Conservation (phyloP, 768 basidiomycete species). For the Podaxis sp. region DNA sequence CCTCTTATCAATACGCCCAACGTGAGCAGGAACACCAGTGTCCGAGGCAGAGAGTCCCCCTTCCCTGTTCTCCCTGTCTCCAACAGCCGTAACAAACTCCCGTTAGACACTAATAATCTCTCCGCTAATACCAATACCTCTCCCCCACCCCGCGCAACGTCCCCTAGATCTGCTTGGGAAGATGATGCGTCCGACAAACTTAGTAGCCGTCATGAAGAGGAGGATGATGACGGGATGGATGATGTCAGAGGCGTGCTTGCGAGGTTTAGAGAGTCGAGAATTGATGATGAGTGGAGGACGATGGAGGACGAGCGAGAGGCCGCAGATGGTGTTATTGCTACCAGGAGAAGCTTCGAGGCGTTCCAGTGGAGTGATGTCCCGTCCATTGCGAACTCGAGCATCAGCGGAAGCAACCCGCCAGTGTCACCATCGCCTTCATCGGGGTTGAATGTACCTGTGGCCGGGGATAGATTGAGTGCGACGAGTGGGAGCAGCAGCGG, state of each 20-base stretch:
- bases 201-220: background rate
- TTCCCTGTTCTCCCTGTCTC: constrained; percentile 39
- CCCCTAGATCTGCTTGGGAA: background rate
- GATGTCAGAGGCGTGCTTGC: constrained; percentile 12
- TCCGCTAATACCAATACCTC: background rate
- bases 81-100: background rate
- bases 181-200: background rate
- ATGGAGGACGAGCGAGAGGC: background rate
- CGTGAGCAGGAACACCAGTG: background rate
- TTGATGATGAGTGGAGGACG: constrained; percentile 3
- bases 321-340: constrained; percentile 4
- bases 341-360: constrained; percentile 1
- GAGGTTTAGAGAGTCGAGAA: constrained; percentile 11
- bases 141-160: background rate
- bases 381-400: background rate
- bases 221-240: constrained; percentile 5
- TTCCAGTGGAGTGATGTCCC: background rate
- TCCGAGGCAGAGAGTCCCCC: constrained; percentile 43
- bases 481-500: background rate
- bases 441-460: background rate
- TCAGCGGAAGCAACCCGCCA: background rate
- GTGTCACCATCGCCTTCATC: constrained; percentile 1
- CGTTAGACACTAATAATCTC: background rate
- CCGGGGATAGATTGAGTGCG: background rate
- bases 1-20: background rate